These are phyloP conservation scores for Boletus reticulatus DNA, from an alignment of 768 basidiomycete species.

Conservation along the genomic window DNA sequence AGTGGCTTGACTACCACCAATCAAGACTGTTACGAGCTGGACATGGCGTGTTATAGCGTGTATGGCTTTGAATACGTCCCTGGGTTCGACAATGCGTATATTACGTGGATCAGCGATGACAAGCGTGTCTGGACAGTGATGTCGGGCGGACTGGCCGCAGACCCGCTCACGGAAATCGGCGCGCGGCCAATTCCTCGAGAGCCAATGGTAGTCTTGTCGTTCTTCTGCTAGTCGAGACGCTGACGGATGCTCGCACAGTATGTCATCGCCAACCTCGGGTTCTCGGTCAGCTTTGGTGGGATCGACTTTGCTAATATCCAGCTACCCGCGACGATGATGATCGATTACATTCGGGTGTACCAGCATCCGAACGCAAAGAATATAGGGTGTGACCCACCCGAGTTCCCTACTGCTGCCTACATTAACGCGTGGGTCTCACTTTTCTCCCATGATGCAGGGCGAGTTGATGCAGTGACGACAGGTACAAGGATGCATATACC, in stretches of 20 bases:
- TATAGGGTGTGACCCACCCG: slow-evolving; percentile 66
- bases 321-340: slow-evolving; percentile 59
- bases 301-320: slow-evolving; percentile 57
- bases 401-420: slow-evolving; percentile 73
- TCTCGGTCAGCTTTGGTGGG: slow-evolving; percentile 64
- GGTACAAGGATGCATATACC: slow-evolving; percentile 44
- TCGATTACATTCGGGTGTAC: slow-evolving; percentile 85
- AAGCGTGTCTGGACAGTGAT: slow-evolving; percentile 57
- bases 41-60: slow-evolving; percentile 39
- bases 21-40: slow-evolving; percentile 46
- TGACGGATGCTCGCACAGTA: slow-evolving; percentile 39
- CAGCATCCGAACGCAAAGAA: slow-evolving; percentile 49
- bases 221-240: background rate
- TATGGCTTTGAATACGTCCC: slow-evolving; percentile 58
- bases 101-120: slow-evolving; percentile 65
- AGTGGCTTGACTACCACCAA: slow-evolving; percentile 34
- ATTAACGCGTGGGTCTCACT: slow-evolving; percentile 57
- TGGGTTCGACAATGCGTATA: slow-evolving; percentile 53
- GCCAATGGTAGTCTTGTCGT: slow-evolving; percentile 49
- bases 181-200: slow-evolving; percentile 64
- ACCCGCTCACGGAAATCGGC: slow-evolving; percentile 51
- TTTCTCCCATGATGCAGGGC: background rate
- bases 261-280: slow-evolving; percentile 68
- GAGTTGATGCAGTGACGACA: slow-evolving; percentile 9
- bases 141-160: slow-evolving; percentile 46